Evolutionary conservation across 805 yeast genomes (phyloP), one percentile per base, ranked within the genome.

Genomic region (Starmerella khaoyaiensis): DNA sequence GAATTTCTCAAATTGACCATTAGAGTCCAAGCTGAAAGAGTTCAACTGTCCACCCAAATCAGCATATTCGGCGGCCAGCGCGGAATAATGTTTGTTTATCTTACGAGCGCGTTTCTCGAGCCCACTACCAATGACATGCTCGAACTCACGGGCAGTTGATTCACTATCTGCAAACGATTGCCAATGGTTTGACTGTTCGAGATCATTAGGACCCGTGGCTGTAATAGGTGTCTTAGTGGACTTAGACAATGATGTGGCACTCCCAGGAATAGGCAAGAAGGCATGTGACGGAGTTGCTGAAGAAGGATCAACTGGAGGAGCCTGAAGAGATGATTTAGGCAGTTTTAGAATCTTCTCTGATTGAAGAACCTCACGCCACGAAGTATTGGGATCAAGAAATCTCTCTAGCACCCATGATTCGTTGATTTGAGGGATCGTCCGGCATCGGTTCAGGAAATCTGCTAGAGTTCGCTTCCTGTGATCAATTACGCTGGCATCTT

Each of bases 361-460:
- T 31, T 59, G 60, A 34, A 77, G 51, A 2, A 73, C 93, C 52
- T 86, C 94, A 18, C 69, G 64, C 87, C 95, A 90, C 47, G 72
- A 70, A 10, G 81, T 72, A 42, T 78, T 78, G 5, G 97, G 94
- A 53, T 84, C 90, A 39, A 90, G 57, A 52, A 90, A 90, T 52
- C 77, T 73, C 28, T 73, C 68, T 51, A 84, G 81, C 17, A 79
- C 73, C 15, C 67, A 66, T 45, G 76, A 70, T 19, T 65, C 65
- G 27, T 73, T 59, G 17, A 90, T 65, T 45, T 67, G 70, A 1
- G 63, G 61, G 32, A 76, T 73, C 8, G 60, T 57, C 36, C 72
- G 50, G 55, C 97, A 87, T 43, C 84, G 67, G 52, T 80, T 80
- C 40, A 90, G 63, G 52, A 90, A 90, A 17, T 72, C 74, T 0